Conservation (phyloP, 2,329 filamentous ascomycete species). For the Zymoseptoria ardabiliae region DNA sequence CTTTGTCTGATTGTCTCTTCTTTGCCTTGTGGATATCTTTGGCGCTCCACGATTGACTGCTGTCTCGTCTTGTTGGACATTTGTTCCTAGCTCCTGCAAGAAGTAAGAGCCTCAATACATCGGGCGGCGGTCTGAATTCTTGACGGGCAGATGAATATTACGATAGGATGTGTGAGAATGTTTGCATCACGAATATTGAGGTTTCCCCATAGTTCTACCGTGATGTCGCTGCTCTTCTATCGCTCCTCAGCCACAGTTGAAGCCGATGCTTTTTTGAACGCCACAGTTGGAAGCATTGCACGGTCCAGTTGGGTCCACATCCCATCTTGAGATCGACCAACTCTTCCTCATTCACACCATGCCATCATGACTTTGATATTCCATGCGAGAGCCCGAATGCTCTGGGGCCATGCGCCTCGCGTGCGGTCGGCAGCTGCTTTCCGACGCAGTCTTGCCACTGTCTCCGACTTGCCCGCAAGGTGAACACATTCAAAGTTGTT, state of each 20-base stretch:
- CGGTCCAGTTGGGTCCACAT: no score
- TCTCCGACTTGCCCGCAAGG: conserved; percentile 30
- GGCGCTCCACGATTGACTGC: no score
- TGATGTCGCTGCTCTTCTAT: no score
- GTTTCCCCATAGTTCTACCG: no score
- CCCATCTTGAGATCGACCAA: neutral
- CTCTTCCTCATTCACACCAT: neutral
- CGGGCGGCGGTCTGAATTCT: no score
- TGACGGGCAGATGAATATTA: neutral
- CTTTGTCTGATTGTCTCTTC: no score
- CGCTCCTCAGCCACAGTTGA: neutral
- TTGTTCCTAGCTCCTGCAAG: no score
- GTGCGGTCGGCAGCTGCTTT: conserved; percentile 34
- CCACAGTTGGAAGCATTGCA: neutral
- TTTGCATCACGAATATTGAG: no score
- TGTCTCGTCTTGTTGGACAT: no score
- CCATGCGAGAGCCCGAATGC: conserved; percentile 30
- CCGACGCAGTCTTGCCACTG: conserved; percentile 39
- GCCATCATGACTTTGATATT: conserved; percentile 20
- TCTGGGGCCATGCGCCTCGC: conserved; percentile 44
- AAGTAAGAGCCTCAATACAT: no score
- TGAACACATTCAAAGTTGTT: conserved; percentile 8
- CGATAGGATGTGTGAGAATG: no score
- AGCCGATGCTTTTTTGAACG: neutral
- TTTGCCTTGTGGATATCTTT: no score